Evolutionary conservation across 257 asterid genomes (phyloP).

Genomic region (Solanum corneliomulleri): DNA sequence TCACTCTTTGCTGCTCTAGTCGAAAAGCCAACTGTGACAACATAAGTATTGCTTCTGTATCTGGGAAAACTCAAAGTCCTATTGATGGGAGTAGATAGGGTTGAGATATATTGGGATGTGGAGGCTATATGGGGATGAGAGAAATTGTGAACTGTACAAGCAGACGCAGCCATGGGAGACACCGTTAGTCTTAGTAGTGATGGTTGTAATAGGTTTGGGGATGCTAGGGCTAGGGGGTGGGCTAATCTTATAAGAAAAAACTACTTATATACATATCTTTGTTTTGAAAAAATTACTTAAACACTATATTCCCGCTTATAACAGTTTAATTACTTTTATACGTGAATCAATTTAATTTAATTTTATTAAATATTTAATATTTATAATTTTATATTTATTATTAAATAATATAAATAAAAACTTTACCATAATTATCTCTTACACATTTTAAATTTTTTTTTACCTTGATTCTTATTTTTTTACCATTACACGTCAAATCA

Average conservation of each 20-base stretch:
- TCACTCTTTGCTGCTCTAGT: not conserved
- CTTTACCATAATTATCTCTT: no score
- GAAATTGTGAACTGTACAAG: not conserved
- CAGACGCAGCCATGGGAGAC: conserved; percentile 1
- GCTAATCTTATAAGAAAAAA: not conserved
- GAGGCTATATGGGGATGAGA: not conserved
- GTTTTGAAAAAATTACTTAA: no score
- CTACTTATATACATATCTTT: no score
- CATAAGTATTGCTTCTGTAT: not conserved
- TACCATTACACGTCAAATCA: no score
- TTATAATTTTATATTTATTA: no score
- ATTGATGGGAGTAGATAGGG: not conserved
- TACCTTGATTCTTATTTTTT: no score
- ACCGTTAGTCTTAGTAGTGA: not conserved
- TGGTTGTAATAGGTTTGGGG: not conserved
- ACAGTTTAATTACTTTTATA: no score
- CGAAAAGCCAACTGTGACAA: not conserved
- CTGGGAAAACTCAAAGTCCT: not conserved
- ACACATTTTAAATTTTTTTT: no score
- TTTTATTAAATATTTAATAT: no score
- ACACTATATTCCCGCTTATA: no score
- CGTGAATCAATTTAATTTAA: no score
- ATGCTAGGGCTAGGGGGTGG: not conserved
- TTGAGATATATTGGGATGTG: not conserved
- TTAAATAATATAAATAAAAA: no score